These are phyloP conservation scores for Eucalyptus cladocalyx DNA, from an alignment of 345 rosid genomes.

Conservation along the genomic window DNA sequence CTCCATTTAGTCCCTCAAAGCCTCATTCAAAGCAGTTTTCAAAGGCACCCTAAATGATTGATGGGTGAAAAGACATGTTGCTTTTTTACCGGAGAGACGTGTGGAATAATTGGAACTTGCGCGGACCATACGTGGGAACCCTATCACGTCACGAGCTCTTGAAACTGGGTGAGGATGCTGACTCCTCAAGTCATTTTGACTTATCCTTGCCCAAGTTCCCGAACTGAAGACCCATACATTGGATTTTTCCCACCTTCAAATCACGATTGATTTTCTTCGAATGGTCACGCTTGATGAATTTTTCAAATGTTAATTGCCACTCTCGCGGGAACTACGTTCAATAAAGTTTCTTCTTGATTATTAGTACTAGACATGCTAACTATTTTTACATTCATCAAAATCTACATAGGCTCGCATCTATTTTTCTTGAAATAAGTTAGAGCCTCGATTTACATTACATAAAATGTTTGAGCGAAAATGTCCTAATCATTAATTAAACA, in stretches of 20 bases:
- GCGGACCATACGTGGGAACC: not conserved
- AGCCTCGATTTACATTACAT: not conserved
- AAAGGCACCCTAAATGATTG: not conserved
- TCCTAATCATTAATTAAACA: not conserved
- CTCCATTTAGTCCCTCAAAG: too few relatives aligned
- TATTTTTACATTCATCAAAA: not conserved
- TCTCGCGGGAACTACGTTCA: not conserved
- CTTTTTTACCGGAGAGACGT: not conserved
- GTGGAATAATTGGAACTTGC: not conserved
- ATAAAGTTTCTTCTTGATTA: not conserved
- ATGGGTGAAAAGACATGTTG: not conserved
- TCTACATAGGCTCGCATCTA: fast-evolving
- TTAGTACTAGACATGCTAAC: not conserved
- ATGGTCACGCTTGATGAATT: not conserved
- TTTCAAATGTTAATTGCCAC: not conserved
- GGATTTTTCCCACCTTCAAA: not conserved
- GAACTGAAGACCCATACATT: not conserved
- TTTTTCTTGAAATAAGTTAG: not conserved
- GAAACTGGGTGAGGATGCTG: not conserved
- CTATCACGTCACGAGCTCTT: not conserved
- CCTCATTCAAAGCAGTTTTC: fast-evolving
- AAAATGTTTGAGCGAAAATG: not conserved
- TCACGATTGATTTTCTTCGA: not conserved
- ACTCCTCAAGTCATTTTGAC: not conserved
- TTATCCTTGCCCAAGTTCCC: not conserved